phyloP scores from a whole-genome alignment of 2,329 filamentous ascomycete genomes.

The Fusarium nygamai region DNA sequence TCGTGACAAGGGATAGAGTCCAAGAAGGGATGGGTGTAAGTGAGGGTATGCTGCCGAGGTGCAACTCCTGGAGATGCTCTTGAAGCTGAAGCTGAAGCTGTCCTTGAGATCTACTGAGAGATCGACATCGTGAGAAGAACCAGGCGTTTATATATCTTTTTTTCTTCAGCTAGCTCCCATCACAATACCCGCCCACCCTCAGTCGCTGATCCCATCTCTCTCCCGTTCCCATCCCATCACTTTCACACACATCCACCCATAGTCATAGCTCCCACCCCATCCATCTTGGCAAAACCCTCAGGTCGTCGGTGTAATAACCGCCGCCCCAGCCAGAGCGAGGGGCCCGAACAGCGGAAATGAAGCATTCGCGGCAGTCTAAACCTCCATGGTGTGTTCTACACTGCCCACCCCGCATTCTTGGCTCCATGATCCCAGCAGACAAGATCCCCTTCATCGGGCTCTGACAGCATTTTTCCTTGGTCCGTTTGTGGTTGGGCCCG shows the following conservation, averaged over 20 bases:
- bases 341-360: slow-evolving; percentile 11
- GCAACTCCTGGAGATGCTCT: slow-evolving; percentile 1
- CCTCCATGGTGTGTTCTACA: background rate
- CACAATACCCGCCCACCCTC: slow-evolving; percentile 19
- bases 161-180: slow-evolving; percentile 1
- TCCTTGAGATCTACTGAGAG: slow-evolving; percentile 18
- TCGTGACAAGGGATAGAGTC: slow-evolving; percentile 10
- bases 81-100: background rate
- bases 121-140: slow-evolving; percentile 11
- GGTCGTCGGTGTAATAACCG: slow-evolving; percentile 15
- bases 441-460: background rate
- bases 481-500: slow-evolving; percentile 20
- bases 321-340: background rate
- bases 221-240: slow-evolving; percentile 1
- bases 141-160: slow-evolving; percentile 18
- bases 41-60: background rate
- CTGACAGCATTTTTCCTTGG: slow-evolving; percentile 18
- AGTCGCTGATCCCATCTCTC: background rate
- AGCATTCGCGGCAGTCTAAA: slow-evolving; percentile 1
- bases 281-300: slow-evolving; percentile 11
- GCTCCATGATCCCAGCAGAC: slow-evolving; percentile 16
- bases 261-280: background rate
- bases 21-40: background rate
- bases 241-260: background rate
- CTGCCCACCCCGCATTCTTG: slow-evolving; percentile 31